Base-by-base conservation (phyloP, 306 rosid genomes). In the Pueraria montana region DNA sequence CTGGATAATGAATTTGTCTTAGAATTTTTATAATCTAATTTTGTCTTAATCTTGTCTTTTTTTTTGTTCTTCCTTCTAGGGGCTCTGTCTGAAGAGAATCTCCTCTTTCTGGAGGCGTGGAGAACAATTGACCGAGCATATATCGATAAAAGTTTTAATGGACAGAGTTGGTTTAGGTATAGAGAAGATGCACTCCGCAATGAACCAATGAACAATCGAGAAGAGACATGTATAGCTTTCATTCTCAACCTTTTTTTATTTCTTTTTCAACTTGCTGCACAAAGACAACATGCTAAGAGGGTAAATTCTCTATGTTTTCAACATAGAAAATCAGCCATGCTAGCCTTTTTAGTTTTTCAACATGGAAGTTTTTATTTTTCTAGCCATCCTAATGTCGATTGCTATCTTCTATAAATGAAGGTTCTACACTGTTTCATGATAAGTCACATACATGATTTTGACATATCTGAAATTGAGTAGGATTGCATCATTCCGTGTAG, bases 71-170 rank as follows among this genome's bases (percentile, higher is more conserved):
- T 26, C 38, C 10, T 34, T 76, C 11, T 69, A 93, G 98, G 82
- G 88, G 96, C 96, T 18, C 84, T 93, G 34, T 87, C 96, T 10
- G 99, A 93, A 84, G 97, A 93, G 89, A 96, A 93, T 89, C 93
- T 93, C 26, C 88, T 96, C 77, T 96, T 96, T 91, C 77, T 96
- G 75, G 99, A 96, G 92, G 99, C 99, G 0, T 96, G 99, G 99
- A 91, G 94, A 85, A 89, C 91, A 66, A 96, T 93, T 85, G 99
- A 96, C 77, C 89, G 98, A 62, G 98, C 99, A 27, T 96, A 96
- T 87, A 85, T 96, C 23, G 99, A 93, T 87, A 96, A 96, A 87
- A 85, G 80, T 79, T 96, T 96, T 78, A 92, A 96, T 69, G 99
- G 99, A 42, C 99, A 96, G 67, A 96, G 92, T 87, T 96, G 99